These are phyloP conservation scores for Hypocreales sp. DNA, from an alignment of 2,329 filamentous ascomycete genomes.

Conservation along the genomic window DNA sequence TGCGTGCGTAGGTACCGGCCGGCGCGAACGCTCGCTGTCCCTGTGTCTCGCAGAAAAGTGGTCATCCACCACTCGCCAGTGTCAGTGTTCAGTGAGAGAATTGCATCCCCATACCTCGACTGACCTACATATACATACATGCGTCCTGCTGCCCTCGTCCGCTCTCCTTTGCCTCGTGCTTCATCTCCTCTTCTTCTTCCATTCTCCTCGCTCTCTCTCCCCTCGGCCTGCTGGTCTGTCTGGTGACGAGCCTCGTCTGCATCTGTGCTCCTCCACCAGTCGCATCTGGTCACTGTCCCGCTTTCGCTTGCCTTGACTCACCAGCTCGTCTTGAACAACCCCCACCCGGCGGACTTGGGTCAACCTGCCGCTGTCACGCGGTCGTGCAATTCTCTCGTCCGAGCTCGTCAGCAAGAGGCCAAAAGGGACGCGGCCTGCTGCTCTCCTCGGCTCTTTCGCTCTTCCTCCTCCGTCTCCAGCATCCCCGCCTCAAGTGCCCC, in stretches of 20 bases:
- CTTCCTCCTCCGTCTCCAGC: conserved; percentile 9
- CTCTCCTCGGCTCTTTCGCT: conserved; percentile 2
- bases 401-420: conserved; percentile 1
- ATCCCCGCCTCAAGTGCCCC: too few relatives aligned
- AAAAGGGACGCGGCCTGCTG: conserved; percentile 4
- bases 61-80: neutral
- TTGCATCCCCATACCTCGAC: neutral
- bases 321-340: conserved; percentile 4
- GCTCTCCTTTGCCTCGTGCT: neutral
- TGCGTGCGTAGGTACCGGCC: too few relatives aligned
- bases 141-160: neutral
- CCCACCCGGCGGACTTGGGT: conserved; percentile 1
- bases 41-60: neutral
- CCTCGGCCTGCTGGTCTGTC: conserved; percentile 2
- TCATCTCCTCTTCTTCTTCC: neutral
- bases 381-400: conserved; percentile 1
- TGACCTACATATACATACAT: neutral
- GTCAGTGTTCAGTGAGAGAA: neutral
- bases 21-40: too few relatives aligned
- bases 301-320: conserved; percentile 7
- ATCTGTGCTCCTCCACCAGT: conserved; percentile 1
- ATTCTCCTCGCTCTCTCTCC: neutral
- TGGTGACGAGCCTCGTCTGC: too few relatives aligned
- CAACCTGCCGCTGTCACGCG: neutral
- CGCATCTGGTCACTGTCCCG: conserved; percentile 3